Base-by-base conservation (phyloP, 257 asterid genomes). In the Nicotiana paniculata region DNA sequence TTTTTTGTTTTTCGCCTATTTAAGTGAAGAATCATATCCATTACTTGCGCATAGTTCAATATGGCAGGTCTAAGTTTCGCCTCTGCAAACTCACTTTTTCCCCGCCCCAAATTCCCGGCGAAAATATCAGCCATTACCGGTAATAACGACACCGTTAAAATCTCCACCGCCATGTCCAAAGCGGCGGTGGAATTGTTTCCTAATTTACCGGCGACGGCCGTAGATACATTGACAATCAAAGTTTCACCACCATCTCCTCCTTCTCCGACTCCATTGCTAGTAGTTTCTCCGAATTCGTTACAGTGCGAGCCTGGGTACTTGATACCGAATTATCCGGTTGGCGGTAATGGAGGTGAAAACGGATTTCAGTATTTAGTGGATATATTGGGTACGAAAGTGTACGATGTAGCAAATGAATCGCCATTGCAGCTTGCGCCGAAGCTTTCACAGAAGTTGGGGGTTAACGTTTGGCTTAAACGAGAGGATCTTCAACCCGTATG, bases 401-500 rank as follows among this genome's bases (percentile, higher is more conserved):
- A 95, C 79, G 99, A 95, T 70, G 95, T 93, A 87, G 97, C 98
- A 65, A 51, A 83, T 24, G 99, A 93, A 84, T 87, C 99, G 59
- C 97, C 97, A 12, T 89, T 95, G 87, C 93, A 92, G 93, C 88
- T 88, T n/a, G 99, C 99, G 0, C 33, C 92, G 53, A 95, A 91
- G 91, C 90, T 95, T 6, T 92, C 99, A 4, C 84, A 81, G 85
- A 88, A 91, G 85, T 84, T 85, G 90, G 95, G 95, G 16, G 90
- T 86, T 80, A 90, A 92, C 57, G 84, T 93, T 30, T 95, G 98
- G 99, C 95, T 95, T 80, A 93, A 95, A 83, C 85, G 97, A 78
- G 98, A 95, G 86, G 99, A 95, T 88, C 82, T 92, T 63, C 99
- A 91, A 82, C 96, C 99, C 13, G 99, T 93, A 88, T 10, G 96